Base-by-base conservation (phyloP, 345 rosid genomes). In the Euclidium syriacum region DNA sequence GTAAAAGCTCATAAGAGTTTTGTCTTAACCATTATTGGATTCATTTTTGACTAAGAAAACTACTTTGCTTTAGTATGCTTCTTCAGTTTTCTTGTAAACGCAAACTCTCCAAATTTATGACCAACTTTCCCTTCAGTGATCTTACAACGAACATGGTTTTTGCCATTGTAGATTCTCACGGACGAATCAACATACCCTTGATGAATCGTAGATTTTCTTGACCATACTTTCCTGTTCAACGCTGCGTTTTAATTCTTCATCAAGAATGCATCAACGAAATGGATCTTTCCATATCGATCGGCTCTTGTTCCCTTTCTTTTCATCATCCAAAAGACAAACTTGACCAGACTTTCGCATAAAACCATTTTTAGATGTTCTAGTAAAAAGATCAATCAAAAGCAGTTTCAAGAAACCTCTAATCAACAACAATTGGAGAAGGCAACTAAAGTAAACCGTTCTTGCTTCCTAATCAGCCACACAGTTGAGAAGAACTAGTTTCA, bases 71-170 rank as follows among this genome's bases (percentile, higher is more conserved):
- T 33, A 65, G 62, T 38, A 64, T 64, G 75, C 63, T 65, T 72
- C 14, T 73, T 64, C 40, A 72, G 64, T 67, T 70, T 76, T 29
- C 83, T 55, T 17, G 78, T 73, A 47, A 61, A 58, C 26, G 79
- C 80, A 67, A 79, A 79, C 68, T 77, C 83, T 46, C 83, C 79
- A 22, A 79, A 74, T n/a, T 77, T 77, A 34, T 79, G 78, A 36
- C 83, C 83, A 54, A 79, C 83, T 71, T 70, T 77, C 3, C 73
- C 73, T 25, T 79, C 77, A 19, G 79, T 79, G 62, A 79, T 70
- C 75, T 79, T 79, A 52, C 81, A 63, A 11, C 77, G 75, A 11
- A 79, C 74, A 39, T 68, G 76, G 32, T 25, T 72, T 58, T 73
- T 75, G 51, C 81, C 81, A 10, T 77, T 80, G 81, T 80, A 75